Evolutionary conservation across 2,329 filamentous ascomycete genomes (phyloP).

Genomic region (Arthroderma sp.): DNA sequence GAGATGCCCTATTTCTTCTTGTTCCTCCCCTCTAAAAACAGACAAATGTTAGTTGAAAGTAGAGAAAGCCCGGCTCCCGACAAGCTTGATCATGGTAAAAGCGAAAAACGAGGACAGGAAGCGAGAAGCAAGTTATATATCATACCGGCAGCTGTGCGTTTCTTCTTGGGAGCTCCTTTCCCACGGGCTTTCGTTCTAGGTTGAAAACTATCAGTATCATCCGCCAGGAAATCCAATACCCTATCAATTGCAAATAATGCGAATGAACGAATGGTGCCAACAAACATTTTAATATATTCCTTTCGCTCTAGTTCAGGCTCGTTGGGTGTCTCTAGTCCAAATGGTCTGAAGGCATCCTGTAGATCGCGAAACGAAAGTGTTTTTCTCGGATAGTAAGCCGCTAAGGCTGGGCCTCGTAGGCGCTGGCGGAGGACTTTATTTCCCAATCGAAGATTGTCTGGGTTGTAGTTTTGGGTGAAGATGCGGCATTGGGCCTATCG

Average conservation of each 20-base stretch:
- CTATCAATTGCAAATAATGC: background rate
- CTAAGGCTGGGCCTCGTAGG: slow-evolving; percentile 67
- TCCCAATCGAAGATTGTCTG: slow-evolving; percentile 64
- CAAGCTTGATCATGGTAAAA: too few species aligned
- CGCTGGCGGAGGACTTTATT: slow-evolving; percentile 88
- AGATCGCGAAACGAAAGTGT: slow-evolving; percentile 61
- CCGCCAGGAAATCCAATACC: background rate
- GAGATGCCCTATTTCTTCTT: slow-evolving; percentile 7
- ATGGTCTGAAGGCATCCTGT: slow-evolving; percentile 51
- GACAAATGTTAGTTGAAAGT: background rate
- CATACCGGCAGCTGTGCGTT: slow-evolving; percentile 40
- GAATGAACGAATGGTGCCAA: background rate
- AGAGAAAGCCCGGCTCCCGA: background rate
- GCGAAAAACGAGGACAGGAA: background rate
- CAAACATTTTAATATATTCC: slow-evolving; percentile 49
- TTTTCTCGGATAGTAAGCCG: slow-evolving; percentile 76
- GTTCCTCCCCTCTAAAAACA: slow-evolving; percentile 7
- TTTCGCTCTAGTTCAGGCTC: slow-evolving; percentile 75
- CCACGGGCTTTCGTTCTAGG: slow-evolving; percentile 57
- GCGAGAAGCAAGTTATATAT: background rate
- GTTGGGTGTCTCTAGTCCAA: slow-evolving; percentile 56
- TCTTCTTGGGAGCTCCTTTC: slow-evolving; percentile 78
- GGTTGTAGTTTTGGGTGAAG: slow-evolving; percentile 87
- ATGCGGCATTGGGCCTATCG: slow-evolving; percentile 73
- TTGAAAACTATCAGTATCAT: slow-evolving; percentile 1